Conservation (phyloP, 768 basidiomycete genomes). For the Xerocomellus chrysenteron region DNA sequence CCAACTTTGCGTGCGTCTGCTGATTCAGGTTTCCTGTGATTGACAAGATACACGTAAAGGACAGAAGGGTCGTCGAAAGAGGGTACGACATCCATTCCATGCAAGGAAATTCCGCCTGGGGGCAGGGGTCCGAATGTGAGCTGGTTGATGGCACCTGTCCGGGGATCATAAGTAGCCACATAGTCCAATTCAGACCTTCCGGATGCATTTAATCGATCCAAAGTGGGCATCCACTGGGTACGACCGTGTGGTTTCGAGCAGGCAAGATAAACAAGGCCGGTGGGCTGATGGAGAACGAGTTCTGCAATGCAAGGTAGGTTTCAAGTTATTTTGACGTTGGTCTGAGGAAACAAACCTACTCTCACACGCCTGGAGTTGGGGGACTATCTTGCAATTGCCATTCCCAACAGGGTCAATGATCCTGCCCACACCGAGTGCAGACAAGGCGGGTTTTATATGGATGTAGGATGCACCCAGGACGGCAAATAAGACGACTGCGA, state of each 20-base stretch:
- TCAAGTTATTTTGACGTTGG: neutral
- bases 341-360: constrained; percentile 39
- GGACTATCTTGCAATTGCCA: constrained; percentile 46
- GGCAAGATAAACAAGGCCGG: constrained; percentile 59
- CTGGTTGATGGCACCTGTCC: constrained; percentile 42
- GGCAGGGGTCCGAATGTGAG: constrained; percentile 44
- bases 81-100: constrained; percentile 69
- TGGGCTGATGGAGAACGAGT: constrained; percentile 54
- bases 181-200: constrained; percentile 49
- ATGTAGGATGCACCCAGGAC: constrained; percentile 48
- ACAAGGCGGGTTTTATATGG: constrained; percentile 46
- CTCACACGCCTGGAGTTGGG: constrained; percentile 65
- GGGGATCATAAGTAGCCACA: constrained; percentile 59
- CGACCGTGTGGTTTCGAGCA: constrained; percentile 55
- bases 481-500: constrained; percentile 34
- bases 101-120: constrained; percentile 47
- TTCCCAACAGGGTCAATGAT: constrained; percentile 46
- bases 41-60: constrained; percentile 68
- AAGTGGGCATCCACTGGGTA: constrained; percentile 51
- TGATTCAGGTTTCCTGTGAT: constrained; percentile 57
- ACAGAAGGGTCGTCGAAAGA: constrained; percentile 46
- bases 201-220: constrained; percentile 33
- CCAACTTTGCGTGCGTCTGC: constrained; percentile 45
- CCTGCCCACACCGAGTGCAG: constrained; percentile 44
- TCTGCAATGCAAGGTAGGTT: constrained; percentile 36